Conservation (phyloP, 768 basidiomycete species). For the Rhodotorula sphaerocarpa region DNA sequence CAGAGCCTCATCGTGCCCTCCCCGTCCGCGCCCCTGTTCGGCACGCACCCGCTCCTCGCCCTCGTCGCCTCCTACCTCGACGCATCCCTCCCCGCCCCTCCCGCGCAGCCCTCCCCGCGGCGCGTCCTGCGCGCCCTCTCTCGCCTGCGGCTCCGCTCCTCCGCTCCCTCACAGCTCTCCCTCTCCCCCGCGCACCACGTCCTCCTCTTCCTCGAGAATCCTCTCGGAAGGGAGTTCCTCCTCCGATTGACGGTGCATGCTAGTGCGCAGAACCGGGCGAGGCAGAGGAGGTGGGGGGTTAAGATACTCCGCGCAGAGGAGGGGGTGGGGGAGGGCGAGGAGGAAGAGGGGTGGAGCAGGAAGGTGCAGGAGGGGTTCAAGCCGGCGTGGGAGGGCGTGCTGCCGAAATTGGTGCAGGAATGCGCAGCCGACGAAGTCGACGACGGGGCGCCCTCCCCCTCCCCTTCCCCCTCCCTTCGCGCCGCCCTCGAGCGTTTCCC, state of each 20-base stretch:
- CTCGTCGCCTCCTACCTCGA: conserved; percentile 22
- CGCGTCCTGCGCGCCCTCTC: not conserved
- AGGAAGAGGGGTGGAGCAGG: not conserved
- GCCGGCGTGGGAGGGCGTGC: not conserved
- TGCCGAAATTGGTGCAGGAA: too few relatives aligned
- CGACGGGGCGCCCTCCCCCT: too few relatives aligned
- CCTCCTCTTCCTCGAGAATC: conserved; percentile 4
- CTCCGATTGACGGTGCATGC: not conserved
- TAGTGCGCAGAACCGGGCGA: conserved; percentile 19
- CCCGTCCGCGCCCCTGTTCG: conserved; percentile 14
- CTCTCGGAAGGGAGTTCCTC: conserved; percentile 1
- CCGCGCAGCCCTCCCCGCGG: not conserved
- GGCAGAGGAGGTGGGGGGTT: conserved; percentile 13
- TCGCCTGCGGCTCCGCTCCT: not conserved
- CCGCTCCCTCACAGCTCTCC: not conserved
- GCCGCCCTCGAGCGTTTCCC: too few relatives aligned
- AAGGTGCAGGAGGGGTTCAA: not conserved
- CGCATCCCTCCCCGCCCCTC: not conserved
- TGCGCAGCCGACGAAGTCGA: too few relatives aligned
- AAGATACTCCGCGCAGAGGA: not conserved
- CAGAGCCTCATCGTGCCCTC: conserved; percentile 18
- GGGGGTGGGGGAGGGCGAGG: conserved; percentile 4
- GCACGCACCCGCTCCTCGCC: not conserved
- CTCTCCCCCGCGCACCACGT: not conserved
- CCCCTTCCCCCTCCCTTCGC: too few relatives aligned